Evolutionary conservation across 2,329 filamentous ascomycete genomes (phyloP).

Genomic region (Fusarium transvaalense): DNA sequence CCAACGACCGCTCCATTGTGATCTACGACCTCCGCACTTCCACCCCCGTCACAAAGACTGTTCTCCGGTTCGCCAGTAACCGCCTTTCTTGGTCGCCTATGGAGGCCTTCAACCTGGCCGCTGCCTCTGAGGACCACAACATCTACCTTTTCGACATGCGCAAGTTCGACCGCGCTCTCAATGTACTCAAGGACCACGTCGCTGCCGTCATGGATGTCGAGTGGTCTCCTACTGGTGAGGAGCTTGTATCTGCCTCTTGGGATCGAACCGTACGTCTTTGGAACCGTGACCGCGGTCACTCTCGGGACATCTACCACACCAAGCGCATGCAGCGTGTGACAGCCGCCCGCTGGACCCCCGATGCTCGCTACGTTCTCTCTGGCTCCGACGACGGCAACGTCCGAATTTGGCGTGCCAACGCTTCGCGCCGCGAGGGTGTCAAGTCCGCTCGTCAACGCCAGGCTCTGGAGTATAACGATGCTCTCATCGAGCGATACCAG

Average conservation of each 20-base stretch:
- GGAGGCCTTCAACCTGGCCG: constrained; percentile 95
- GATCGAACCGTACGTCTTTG: constrained; percentile 88
- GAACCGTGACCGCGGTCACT: constrained; percentile 83
- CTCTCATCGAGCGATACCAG: constrained; percentile 83
- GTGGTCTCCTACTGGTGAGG: constrained; percentile 93
- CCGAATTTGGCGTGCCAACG: constrained; percentile 88
- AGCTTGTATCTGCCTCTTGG: constrained; percentile 90
- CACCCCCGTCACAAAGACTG: constrained; percentile 82
- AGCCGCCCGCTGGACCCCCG: constrained; percentile 85
- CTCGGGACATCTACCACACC: constrained; percentile 94
- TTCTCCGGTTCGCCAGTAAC: constrained; percentile 86
- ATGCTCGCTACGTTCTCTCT: constrained; percentile 88
- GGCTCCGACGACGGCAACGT: constrained; percentile 94
- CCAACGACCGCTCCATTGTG: constrained; percentile 86
- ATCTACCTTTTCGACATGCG: constrained; percentile 91
- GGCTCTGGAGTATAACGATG: constrained; percentile 91
- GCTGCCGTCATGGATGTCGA: constrained; percentile 95
- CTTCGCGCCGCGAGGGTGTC: constrained; percentile 84
- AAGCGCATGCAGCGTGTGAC: constrained; percentile 98
- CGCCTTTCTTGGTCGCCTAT: constrained; percentile 93
- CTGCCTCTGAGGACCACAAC: constrained; percentile 95
- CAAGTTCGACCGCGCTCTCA: constrained; percentile 86
- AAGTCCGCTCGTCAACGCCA: constrained; percentile 88
- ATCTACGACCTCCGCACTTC: constrained; percentile 93
- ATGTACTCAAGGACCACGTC: constrained; percentile 91